Percentiles rank a stretch among this genome's conserved stretches.
Evolutionary conservation across 2,329 filamentous ascomycete species (phyloP).

Genomic region (Rhexocercosporidium sp.): DNA sequence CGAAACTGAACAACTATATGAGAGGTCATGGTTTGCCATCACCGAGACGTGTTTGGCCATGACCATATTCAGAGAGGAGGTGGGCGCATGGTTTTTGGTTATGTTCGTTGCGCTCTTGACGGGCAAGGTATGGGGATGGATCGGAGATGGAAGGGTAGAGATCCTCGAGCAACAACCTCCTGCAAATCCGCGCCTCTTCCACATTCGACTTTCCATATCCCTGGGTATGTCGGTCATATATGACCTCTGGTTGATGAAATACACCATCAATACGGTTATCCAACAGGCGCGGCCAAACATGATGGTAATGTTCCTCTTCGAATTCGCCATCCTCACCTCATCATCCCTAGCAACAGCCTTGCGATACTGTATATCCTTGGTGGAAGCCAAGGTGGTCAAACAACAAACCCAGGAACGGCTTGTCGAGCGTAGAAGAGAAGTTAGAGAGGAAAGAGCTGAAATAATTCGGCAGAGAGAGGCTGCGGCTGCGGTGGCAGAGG

Average conservation of each 20-base stretch:
- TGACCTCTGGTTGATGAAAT: conserved; percentile 79
- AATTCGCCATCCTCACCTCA: conserved; percentile 87
- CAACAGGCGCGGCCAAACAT: conserved; percentile 91
- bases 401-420: conserved; percentile 75
- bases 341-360: conserved; percentile 79
- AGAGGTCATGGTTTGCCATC: conserved; percentile 97
- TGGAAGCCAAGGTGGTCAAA: conserved; percentile 77
- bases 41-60: conserved; percentile 97
- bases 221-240: conserved; percentile 80
- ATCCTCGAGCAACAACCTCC: conserved; percentile 94
- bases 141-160: conserved; percentile 92
- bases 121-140: conserved; percentile 98
- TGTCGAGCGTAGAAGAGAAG: conserved; percentile 69
- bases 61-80: conserved; percentile 96
- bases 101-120: conserved; percentile 95
- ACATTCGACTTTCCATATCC: conserved; percentile 79
- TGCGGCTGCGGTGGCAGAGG: conserved; percentile 46
- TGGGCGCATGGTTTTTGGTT: conserved; percentile 91
- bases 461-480: conserved; percentile 48
- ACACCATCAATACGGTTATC: conserved; percentile 82
- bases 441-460: conserved; percentile 62
- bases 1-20: conserved; percentile 96
- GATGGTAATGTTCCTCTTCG: conserved; percentile 99
- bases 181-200: conserved; percentile 85
- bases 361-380: conserved; percentile 78